Evolutionary conservation across 495 filamentous ascomycete species (phyloP), one percentile per base, ranked within the genome.

Genomic region (Tuber umbilicatum): DNA sequence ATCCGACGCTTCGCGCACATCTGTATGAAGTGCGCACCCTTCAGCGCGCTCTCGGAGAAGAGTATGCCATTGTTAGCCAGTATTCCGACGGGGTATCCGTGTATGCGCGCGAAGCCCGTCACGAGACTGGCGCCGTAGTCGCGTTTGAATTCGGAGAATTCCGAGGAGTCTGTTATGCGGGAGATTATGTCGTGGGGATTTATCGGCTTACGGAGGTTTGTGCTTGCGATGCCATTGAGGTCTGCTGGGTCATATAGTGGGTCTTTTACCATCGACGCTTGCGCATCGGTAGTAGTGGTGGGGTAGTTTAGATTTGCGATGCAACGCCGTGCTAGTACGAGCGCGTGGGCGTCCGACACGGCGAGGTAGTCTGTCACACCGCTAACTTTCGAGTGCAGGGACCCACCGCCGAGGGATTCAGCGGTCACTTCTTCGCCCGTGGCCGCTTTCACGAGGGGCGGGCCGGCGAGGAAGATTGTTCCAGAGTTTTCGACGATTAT

Each of bases 311-410:
- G 87, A 82, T 98, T 97, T 74, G 88, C 86, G 76, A 99, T 87
- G 76, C 91, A 93, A 35, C 95, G 87, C 64, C 96, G 86, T 0
- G 92, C 94, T 27, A 99, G 89, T 1, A 92, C 87, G n/a, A 98
- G 85, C 14, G 96, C 94, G 83, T 99, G 95, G 1, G 92, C 93
- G 79, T 99, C 95, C 83, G 97, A 90, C 1, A 97, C 93, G 23
- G 96, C 95, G 2, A 97, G 87, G 81, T 99, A 98, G 81, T 99
- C 95, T 9, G 94, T 93, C 41, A 99, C 95, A n/a, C 95, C 95
- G 10, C 91, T 94, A 64, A 96, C 89, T 60, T 91, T 91, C 69
- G 91, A 92, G 85, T 99, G 95, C 82, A 98, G 87, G 76, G 89
- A 89, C n/a, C 95, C 95, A 50, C 95, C 95, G 37, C 95, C 95